Evolutionary conservation across 2,329 filamentous ascomycete species (phyloP), one percentile per base, ranked within the genome.

Genomic region (Fusarium pininemorale): DNA sequence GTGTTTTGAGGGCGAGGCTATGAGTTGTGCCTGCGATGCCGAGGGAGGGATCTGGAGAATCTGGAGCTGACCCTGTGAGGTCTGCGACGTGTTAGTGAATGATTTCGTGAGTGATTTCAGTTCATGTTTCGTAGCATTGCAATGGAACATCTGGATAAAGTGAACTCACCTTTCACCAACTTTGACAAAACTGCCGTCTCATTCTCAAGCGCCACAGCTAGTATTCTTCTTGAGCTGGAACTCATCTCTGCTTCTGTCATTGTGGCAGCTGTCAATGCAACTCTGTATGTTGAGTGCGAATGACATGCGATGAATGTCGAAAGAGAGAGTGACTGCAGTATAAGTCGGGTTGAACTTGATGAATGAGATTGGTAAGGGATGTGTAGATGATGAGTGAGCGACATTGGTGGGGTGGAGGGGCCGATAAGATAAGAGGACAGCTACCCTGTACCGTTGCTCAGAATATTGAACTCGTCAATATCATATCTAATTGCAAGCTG

Each of bases 1-100:
- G 76, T 26, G 90, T 93, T 69, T 85, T 84, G 62, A 93, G 82
- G 14, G 81, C 67, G 38, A 91, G 85, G 48, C 82, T 79, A 76
- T 92, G 90, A 22, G 90, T 90, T 39, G 85, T 87, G 32, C 91
- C 91, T 3, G 91, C 90, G 38, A 91, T 82, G 6, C 85, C 83
- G 6, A 82, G 78, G 13, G 74, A 73, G 80, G 81, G 65, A 22
- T 81, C 81, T 37, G 81, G 81, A 37, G 83, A 57, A 45, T 75
- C 74, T 22, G 77, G 87, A 26, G 79, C 78, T 8, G 81, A 81
- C 57, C 88, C 88, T 1, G 88, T 89, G 59, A 91, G 84, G 56
- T 88, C 89, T 90, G 67, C 28, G 38, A 7, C 15, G 10, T 59
- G 47, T 74, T 20, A 78, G 63, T 38, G 12, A 32, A 15, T 58